Evolutionary conservation across 768 basidiomycete genomes (phyloP).

Genomic region (Daedaleopsis sinensis): DNA sequence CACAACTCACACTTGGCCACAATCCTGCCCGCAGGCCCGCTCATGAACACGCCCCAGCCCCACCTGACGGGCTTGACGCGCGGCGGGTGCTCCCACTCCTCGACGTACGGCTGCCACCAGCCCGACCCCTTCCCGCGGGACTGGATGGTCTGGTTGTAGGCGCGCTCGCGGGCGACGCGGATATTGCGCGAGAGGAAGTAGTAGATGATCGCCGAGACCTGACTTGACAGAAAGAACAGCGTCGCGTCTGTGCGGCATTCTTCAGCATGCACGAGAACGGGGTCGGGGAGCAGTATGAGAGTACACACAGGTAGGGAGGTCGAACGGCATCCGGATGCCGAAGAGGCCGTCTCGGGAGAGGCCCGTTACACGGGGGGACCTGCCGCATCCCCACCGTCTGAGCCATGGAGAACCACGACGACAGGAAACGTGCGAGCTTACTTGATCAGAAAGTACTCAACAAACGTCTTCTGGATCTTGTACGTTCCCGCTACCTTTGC

Average conservation of each 20-base stretch:
- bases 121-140: slow-evolving; percentile 81
- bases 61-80: slow-evolving; percentile 12
- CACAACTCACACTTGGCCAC: slow-evolving; percentile 22
- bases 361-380: slow-evolving; percentile 66
- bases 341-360: slow-evolving; percentile 65
- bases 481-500: slow-evolving; percentile 67
- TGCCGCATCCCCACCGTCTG: slow-evolving; percentile 26
- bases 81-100: slow-evolving; percentile 74
- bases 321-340: slow-evolving; percentile 68
- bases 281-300: not conserved
- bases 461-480: slow-evolving; percentile 68
- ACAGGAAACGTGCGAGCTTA: slow-evolving; percentile 30
- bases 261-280: slow-evolving; percentile 9
- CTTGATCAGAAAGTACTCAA: slow-evolving; percentile 67
- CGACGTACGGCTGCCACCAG: slow-evolving; percentile 85
- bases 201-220: slow-evolving; percentile 72
- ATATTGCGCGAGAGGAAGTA: slow-evolving; percentile 89
- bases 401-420: not conserved
- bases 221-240: slow-evolving; percentile 69
- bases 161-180: slow-evolving; percentile 73
- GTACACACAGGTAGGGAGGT: slow-evolving; percentile 64
- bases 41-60: slow-evolving; percentile 17
- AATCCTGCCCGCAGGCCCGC: slow-evolving; percentile 18
- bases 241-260: slow-evolving; percentile 60
- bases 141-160: slow-evolving; percentile 79